These are phyloP conservation scores for Fusarium ambrosium DNA, from an alignment of 2,329 filamentous ascomycete species.

Conservation along the genomic window DNA sequence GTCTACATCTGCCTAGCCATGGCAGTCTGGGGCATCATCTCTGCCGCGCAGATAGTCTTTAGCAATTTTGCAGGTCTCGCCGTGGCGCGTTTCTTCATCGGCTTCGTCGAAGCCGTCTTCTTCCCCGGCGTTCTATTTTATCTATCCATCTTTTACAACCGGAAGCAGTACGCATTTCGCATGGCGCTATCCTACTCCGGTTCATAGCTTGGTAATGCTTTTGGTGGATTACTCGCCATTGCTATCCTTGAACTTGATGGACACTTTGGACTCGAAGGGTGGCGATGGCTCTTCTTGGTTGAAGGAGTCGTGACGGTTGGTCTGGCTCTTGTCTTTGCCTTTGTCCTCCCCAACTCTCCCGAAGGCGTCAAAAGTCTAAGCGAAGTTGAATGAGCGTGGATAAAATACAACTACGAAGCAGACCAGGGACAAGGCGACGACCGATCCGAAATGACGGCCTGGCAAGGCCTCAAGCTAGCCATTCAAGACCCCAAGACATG, in stretches of 20 bases:
- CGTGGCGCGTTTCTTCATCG: not conserved
- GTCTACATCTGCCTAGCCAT: not conserved
- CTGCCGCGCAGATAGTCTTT: not conserved
- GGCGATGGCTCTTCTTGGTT: not conserved
- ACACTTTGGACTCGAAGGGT: not conserved
- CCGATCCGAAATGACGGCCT: not conserved
- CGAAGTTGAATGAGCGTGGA: not conserved
- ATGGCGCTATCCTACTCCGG: not conserved
- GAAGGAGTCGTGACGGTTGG: not conserved
- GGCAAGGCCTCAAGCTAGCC: not conserved
- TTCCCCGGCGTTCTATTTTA: not conserved
- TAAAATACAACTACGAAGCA: not conserved
- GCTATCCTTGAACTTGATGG: not conserved
- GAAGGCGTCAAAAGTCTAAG: not conserved
- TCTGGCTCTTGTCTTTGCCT: not conserved
- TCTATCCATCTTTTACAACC: not conserved
- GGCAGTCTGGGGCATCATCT: not conserved
- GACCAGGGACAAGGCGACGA: not conserved
- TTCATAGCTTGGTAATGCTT: not conserved
- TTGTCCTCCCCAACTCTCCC: not conserved
- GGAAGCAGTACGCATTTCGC: not conserved
- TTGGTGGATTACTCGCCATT: not conserved
- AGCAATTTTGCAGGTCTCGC: not conserved
- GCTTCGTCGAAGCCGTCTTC: not conserved
- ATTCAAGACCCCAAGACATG: slow-evolving; percentile 13